Conservation (phyloP, 176 grass and related monocot genomes). For the Hordeum vulgare region MorexV3_pseudomolecules_assembly NC_058522.1:578445385-578445884, state of each 20-base stretch:
- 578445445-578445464: background rate
- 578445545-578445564: background rate
- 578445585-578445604: background rate
- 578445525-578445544: background rate
- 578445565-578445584: background rate
- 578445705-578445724: background rate
- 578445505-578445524: background rate
- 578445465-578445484: background rate
- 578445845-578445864: background rate
- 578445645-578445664: background rate
- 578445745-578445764: conserved; percentile 33
- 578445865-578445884: background rate
- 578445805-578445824: background rate
- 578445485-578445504: background rate
- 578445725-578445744: background rate
- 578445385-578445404: background rate
- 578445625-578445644: background rate
- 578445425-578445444: no score
- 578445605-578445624: fast-evolving
- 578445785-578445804: background rate
- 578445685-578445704: background rate
- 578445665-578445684: conserved; percentile 9
- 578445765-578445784: conserved; percentile 2
- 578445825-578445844: background rate
- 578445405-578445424: background rate